phyloP scores from a whole-genome alignment of 345 rosid genomes.

The Eucalyptus rudis region DNA sequence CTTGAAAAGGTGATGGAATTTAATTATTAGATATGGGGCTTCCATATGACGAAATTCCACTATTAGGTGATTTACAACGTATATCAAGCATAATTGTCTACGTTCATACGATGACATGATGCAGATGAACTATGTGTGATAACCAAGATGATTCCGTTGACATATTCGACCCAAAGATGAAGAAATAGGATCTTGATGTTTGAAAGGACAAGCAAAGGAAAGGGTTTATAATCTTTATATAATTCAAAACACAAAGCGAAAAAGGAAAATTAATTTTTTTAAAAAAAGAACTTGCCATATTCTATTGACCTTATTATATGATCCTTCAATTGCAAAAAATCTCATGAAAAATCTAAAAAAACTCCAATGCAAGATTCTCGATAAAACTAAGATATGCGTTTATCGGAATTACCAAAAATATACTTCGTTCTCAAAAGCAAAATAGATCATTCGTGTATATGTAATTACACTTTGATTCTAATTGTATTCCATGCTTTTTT shows the following conservation, averaged over 20 bases:
- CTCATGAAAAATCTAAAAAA: not conserved
- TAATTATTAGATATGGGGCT: too few species aligned
- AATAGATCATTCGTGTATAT: not conserved
- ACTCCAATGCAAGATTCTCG: not conserved
- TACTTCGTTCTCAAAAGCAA: not conserved
- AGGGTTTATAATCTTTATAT: not conserved
- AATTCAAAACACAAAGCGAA: not conserved
- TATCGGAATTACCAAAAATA: not conserved
- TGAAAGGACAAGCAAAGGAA: not conserved
- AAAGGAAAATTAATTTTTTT: not conserved
- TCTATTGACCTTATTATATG: not conserved
- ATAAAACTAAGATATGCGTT: fast-evolving
- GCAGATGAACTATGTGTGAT: not conserved
- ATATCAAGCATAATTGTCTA: not conserved
- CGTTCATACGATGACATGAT: not conserved
- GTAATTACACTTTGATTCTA: too few species aligned
- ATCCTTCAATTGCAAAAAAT: not conserved
- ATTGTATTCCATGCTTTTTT: not conserved
- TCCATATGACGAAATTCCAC: too few species aligned
- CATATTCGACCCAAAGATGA: not conserved
- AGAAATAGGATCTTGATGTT: not conserved
- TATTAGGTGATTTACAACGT: not conserved
- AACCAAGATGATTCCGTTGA: not conserved
- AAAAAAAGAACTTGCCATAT: not conserved
- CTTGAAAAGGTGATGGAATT: too few species aligned